Base-by-base conservation (phyloP, 164 flowering plant genomes). In the Sedum album region DNA sequence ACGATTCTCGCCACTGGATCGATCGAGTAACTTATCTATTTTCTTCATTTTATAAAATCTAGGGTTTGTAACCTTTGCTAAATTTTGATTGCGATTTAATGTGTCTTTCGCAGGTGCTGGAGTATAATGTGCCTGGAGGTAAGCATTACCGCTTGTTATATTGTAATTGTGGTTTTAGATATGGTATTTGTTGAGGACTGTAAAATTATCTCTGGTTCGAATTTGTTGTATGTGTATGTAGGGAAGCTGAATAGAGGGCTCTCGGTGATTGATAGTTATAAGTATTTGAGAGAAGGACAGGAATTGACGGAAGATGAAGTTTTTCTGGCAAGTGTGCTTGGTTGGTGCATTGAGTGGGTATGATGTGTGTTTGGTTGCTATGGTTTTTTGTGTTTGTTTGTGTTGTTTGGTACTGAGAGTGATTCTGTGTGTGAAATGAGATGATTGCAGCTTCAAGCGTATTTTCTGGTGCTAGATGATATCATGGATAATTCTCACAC, bases 301-400 rank as follows among this genome's bases (percentile, higher is more conserved):
- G 88, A 84, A 44, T 63, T 91, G 61, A 79, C 81, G 10, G 82
- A 87, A 17, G 89, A 89, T n/a, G 98, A 93, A 73, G 30, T 85
- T 6, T 85, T 86, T 72, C 93, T 84, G 21, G 74, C 88, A 55
- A 76, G 84, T 65, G 84, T 82, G 35, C 94, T 93, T 68, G 98
- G 97, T 44, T 93, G 98, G 97, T 91, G 98, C 71, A 87, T 93
- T 73, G 97, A 93, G 79, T 91, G 98, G 98, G 98, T 93, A 85
- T 57, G 76, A 25, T 1, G 5, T 33, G 14, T 49, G 23, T 15
- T 15, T 14, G 8, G 62, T 57, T 57, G 35, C 26, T 26, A 26
- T 28, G n/a, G n/a, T 57, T 23, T 28, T 14, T 57, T 57, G 33
- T 57, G 18, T 57, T 14, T 26, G 62, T 39, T 23, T 20, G 25